Base-by-base conservation (phyloP, 176 grass and related monocot genomes). In the Raddia guianensis region DNA sequence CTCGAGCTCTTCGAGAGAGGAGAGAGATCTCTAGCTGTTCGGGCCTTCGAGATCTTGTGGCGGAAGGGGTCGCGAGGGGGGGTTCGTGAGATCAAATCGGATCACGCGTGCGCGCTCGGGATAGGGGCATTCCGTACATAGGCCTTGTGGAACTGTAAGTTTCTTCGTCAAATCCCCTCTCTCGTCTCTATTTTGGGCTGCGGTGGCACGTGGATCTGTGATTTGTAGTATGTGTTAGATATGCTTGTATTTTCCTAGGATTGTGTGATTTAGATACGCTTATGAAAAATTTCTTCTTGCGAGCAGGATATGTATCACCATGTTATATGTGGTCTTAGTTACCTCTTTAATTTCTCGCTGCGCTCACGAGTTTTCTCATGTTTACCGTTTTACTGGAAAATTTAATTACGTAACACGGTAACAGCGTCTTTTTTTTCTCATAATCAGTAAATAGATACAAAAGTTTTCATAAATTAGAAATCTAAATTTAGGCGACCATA, bases 61-160 rank as follows among this genome's bases (percentile, higher is more conserved):
- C 48, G 66, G 27, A 66, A 72, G 67, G 50, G 77, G 27, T 9
- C 6, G 18, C 63, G 66, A 68, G 59, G 77, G 70, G 70, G 70
- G 18, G 12, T 90, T 86, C 61, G 7, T 73, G 68, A 78, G 83
- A 83, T 86, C 83, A 44, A 68, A 78, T 64, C 52, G 78, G 51
- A 89, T 16, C 77, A 89, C 47, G 78, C 78, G 88, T 40, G 83
- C 88, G 83, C 15, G 88, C 88, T 90, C 88, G 79, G 83, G 74
- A 73, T 82, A 18, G 0, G 72, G 55, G 80, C 73, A 9, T 63
- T 34, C 61, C 35, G 60, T 48, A 78, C 79, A 83, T 74, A 52
- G 53, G 53, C 54, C 58, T 73, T 9, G 69, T 60, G 18, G 68
- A 90, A 62, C 60, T 79, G 88, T 90, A 79, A 86, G 88, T 74